A percentile compares a stretch with the other conserved stretches of the same genome.
phyloP scores from a whole-genome alignment of 1,139 yeast genomes.

The Taphrina deformans region DNA sequence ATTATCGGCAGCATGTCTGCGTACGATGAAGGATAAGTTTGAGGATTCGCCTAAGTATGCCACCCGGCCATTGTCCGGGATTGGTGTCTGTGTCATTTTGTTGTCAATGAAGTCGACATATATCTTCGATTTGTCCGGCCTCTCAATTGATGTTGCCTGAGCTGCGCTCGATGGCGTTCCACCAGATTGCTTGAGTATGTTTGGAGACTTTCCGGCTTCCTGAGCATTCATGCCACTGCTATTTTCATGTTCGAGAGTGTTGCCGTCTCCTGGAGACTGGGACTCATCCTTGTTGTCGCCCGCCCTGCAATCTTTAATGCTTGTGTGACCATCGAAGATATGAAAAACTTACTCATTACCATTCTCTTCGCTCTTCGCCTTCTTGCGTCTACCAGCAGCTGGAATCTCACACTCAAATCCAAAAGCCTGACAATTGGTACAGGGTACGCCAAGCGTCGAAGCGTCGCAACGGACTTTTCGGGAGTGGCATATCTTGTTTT shows the following conservation, averaged over 20 bases:
- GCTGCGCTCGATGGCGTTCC: background rate
- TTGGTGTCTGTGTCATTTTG: constrained; percentile 15
- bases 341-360: background rate
- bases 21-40: constrained; percentile 45
- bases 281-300: constrained; percentile 7
- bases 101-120: constrained; percentile 18
- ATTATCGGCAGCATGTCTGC: constrained; percentile 42
- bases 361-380: constrained; percentile 8
- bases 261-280: constrained; percentile 7
- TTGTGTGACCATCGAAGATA: background rate
- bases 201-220: background rate
- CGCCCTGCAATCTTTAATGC: background rate
- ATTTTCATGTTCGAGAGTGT: background rate
- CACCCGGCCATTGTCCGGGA: constrained; percentile 29
- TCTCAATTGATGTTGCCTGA: background rate
- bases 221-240: background rate
- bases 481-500: constrained; percentile 25
- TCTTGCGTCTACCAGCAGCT: constrained; percentile 17
- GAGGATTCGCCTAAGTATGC: constrained; percentile 43
- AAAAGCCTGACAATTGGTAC: constrained; percentile 34
- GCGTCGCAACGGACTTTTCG: constrained; percentile 35
- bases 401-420: constrained; percentile 32
- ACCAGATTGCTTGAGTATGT: background rate
- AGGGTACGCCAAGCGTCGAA: constrained; percentile 31
- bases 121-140: constrained; percentile 16